Evolutionary conservation across 108 stramenopile genomes (phyloP).

Genomic region (Cyclotella sp.): DNA sequence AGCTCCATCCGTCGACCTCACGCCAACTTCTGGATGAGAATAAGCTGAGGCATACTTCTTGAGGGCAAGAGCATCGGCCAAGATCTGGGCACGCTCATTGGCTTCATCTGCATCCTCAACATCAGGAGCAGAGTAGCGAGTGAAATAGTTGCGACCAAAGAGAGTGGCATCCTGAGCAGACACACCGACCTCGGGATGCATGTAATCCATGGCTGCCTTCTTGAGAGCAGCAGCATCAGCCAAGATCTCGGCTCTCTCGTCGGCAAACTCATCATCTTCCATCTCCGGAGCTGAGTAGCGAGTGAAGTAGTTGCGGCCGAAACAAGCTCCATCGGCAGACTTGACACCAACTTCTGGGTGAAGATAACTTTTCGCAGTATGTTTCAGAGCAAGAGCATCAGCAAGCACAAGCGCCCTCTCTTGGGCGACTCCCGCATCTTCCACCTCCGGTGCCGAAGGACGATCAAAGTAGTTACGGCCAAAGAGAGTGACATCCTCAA

Average conservation of each 20-base stretch:
- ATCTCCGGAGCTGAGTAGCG: neutral
- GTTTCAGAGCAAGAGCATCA: slow-evolving; percentile 33
- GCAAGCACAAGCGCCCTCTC: slow-evolving; percentile 28
- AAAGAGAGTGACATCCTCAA: neutral
- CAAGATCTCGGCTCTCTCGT: slow-evolving; percentile 8
- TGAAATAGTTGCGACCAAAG: neutral
- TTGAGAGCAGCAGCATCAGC: slow-evolving; percentile 18
- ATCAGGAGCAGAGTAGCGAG: slow-evolving; percentile 62
- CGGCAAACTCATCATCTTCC: slow-evolving; percentile 25
- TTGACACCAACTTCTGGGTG: slow-evolving; percentile 37
- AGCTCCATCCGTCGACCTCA: slow-evolving; percentile 17
- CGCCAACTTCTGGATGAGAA: slow-evolving; percentile 35
- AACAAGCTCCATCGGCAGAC: slow-evolving; percentile 17
- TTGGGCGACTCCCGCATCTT: slow-evolving; percentile 22
- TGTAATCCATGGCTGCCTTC: neutral
- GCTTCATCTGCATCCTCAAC: slow-evolving; percentile 4
- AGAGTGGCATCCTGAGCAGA: neutral
- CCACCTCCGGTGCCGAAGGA: neutral
- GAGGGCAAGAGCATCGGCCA: slow-evolving; percentile 36
- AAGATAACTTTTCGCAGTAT: slow-evolving; percentile 19
- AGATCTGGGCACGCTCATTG: slow-evolving; percentile 19
- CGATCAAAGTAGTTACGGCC: neutral
- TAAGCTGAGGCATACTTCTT: slow-evolving; percentile 29
- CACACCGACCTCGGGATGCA: neutral
- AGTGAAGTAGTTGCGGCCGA: slow-evolving; percentile 45